These are phyloP conservation scores for Comarum palustre DNA, from an alignment of 306 rosid genomes.

Conservation along the genomic window DNA sequence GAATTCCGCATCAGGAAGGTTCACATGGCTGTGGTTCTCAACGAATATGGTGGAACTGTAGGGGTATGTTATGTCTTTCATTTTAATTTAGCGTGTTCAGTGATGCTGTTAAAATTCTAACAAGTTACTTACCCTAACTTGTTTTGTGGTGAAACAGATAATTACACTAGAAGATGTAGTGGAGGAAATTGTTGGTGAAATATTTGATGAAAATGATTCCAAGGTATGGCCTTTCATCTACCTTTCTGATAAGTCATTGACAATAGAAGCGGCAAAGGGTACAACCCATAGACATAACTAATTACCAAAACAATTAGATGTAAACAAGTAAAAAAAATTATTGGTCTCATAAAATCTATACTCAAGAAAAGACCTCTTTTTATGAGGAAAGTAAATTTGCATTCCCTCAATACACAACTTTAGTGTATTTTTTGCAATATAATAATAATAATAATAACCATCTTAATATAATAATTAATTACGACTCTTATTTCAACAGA, in stretches of 20 bases:
- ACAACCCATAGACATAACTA: background rate
- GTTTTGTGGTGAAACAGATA: conserved; percentile 45
- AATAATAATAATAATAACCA: background rate
- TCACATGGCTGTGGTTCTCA: conserved; percentile 99
- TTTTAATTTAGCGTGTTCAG: background rate
- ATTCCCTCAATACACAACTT: background rate
- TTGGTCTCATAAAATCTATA: background rate
- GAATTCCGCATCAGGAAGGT: conserved; percentile 97
- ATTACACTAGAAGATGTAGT: conserved; percentile 94
- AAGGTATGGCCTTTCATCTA: conserved; percentile 44
- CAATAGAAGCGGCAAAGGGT: background rate
- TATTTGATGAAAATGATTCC: conserved; percentile 95
- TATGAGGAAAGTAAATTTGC: background rate
- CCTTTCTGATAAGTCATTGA: conserved; percentile 1
- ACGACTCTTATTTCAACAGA: background rate
- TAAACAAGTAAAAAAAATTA: background rate
- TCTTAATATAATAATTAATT: background rate
- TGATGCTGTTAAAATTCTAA: background rate
- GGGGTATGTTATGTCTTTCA: conserved; percentile 61
- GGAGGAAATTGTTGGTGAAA: conserved; percentile 99
- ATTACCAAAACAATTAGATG: background rate
- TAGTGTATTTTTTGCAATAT: background rate
- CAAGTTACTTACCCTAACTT: conserved; percentile 11
- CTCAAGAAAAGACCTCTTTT: conserved; percentile 3
- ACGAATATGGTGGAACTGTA: conserved; percentile 98